Base-by-base conservation (phyloP, 495 filamentous ascomycete species). In the Annulohypoxylon maeteangense region DNA sequence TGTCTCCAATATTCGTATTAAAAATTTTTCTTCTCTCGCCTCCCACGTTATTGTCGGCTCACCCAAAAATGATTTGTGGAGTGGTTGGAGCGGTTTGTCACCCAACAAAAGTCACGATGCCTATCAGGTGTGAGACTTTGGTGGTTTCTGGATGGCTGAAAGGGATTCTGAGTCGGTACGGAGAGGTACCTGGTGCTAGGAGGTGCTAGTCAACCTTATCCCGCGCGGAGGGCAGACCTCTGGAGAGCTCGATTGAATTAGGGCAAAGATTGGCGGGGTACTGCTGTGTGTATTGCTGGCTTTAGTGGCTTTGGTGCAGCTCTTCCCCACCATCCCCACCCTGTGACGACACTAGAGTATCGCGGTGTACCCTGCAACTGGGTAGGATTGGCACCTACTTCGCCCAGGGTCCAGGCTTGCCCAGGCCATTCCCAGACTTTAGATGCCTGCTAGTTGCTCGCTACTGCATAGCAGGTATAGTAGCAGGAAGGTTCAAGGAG, bases 41-140 rank as follows among this genome's bases (percentile, higher is more conserved):
- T 57, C 16, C 32, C 54, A 57, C 20, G 47, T 56, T 65, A 60
- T 55, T 38, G 55, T 56, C 58, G 38, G 36, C 42, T 67, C 51
- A 67, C 51, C 58, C 45, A 45, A 60, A 34, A 54, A 44, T 63
- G 32, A 36, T 53, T 63, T 72, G 64, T 72, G 69, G 69, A 67
- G 69, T 63, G 45, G 36, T 25, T 72, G 69, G 69, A 67, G 69
- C 58, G 53, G 36, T 25, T 54, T 54, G 36, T 63, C 40, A 53
- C 69, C 64, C 69, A 72, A 72, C 69, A 72, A 72, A 72, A 63
- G 63, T 67, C 69, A 72, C 69, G 69, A 72, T 72, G 54, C 36
- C 53, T 67, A 67, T 60, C 25, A 59, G 50, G 10, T 48, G 58
- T 40, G 51, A 22, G 25, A 51, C 14, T 32, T 31, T 51, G 58